These are phyloP conservation scores for Alternaria arbusti DNA, from an alignment of 2,329 filamentous ascomycete genomes.

Conservation along the genomic window DNA sequence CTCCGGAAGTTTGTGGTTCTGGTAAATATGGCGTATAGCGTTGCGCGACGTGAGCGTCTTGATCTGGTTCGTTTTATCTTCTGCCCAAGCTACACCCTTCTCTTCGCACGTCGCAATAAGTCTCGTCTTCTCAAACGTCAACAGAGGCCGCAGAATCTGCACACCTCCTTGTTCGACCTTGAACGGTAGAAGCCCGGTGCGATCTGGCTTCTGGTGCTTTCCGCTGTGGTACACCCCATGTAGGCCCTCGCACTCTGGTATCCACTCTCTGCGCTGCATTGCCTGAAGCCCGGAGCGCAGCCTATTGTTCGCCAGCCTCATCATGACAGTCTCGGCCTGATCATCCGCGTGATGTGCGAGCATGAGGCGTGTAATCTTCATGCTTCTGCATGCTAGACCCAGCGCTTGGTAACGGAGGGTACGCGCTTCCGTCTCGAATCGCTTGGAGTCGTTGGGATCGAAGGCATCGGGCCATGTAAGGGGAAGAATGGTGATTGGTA, in stretches of 20 bases:
- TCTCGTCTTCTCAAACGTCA: slow-evolving; percentile 73
- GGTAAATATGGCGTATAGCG: slow-evolving; percentile 72
- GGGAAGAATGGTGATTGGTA: slow-evolving; percentile 41
- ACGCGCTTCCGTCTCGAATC: slow-evolving; percentile 80
- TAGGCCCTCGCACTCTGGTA: slow-evolving; percentile 84
- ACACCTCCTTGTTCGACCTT: slow-evolving; percentile 70
- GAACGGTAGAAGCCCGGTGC: slow-evolving; percentile 32
- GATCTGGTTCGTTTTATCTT: slow-evolving; percentile 84
- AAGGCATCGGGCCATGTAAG: slow-evolving; percentile 48
- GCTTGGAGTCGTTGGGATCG: slow-evolving; percentile 57
- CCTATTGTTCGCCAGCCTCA: slow-evolving; percentile 74
- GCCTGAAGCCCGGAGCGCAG: slow-evolving; percentile 73
- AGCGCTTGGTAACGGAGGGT: slow-evolving; percentile 74
- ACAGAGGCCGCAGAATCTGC: slow-evolving; percentile 70
- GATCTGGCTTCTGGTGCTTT: slow-evolving; percentile 12
- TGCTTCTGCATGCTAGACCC: slow-evolving; percentile 64
- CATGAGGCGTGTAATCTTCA: slow-evolving; percentile 67
- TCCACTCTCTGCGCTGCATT: slow-evolving; percentile 68
- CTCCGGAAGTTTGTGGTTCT: slow-evolving; percentile 66
- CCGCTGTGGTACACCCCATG: slow-evolving; percentile 67
- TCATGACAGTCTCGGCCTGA: slow-evolving; percentile 86
- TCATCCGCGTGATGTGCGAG: slow-evolving; percentile 90
- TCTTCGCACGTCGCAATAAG: slow-evolving; percentile 76
- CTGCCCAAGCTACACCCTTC: slow-evolving; percentile 75
- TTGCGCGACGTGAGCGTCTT: slow-evolving; percentile 80